Base-by-base conservation (phyloP, 106 monocot species). In the Narthecium ossifragum region DNA sequence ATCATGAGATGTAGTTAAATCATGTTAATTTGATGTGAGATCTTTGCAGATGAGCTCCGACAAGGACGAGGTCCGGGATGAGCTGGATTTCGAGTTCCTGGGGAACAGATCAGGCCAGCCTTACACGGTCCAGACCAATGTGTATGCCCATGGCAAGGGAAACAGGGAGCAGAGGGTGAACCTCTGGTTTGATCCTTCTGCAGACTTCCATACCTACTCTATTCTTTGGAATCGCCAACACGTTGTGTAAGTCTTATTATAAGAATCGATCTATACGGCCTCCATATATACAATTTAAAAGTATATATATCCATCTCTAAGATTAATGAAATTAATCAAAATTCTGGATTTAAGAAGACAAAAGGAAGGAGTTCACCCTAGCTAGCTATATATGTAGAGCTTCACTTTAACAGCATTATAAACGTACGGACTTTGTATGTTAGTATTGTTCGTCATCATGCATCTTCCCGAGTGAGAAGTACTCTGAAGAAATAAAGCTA, bases 181-280 rank as follows among this genome's bases (percentile, higher is more conserved):
- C 18, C 58, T 58, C 58, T 59, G 58, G 58, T 59, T 59, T 23
- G 58, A 59, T 37, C 38, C 58, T 24, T 31, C 56, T 8, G 18
- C 34, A 5, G 56, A 32, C 20, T 56, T 34, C 34, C 56, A 34
- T 17, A 1, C 18, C 6, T 54, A 54, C 53, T 5, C n/a, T n/a
- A n/a, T n/a, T n/a, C n/a, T n/a, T n/a, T n/a, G n/a, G 53, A 53
- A 31, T 29, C 53, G 30, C 53, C 10, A 53, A 10, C 53, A 1
- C 17, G 14, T 31, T 2, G 53, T 53, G 53, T 53, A 12, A 53
- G 53, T 31, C 5, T 36, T 10, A 36, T 36, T 36, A 10, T 5
- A 36, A 10, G 7, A 36, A 5, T 5, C 36, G 10, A 36, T 36
- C 10, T 5, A 36, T 36, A 6, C 36, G 10, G 10, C 10, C 36